Evolutionary conservation across 768 basidiomycete genomes (phyloP).

Genomic region (Rhodotorula diobovata): DNA sequence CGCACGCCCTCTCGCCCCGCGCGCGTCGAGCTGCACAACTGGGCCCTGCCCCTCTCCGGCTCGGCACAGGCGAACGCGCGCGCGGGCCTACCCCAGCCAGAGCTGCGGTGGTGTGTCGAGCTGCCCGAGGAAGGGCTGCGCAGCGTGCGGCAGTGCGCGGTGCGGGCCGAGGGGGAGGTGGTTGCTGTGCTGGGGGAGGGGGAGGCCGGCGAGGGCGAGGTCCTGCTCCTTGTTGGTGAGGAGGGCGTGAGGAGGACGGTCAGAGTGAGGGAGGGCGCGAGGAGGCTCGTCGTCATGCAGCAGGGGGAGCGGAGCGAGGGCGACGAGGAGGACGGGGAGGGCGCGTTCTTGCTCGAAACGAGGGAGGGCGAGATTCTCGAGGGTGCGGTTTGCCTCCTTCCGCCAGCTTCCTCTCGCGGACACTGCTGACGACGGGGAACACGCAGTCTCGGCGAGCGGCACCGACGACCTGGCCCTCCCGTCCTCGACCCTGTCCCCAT

Average conservation of each 20-base stretch:
- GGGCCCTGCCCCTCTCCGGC: conserved; percentile 50
- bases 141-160: conserved; percentile 24
- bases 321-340: conserved; percentile 1
- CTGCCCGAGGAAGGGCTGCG: neutral
- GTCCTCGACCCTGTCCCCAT: conserved; percentile 45
- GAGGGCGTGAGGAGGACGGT: conserved; percentile 10
- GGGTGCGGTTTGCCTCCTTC: conserved; percentile 31
- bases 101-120: neutral
- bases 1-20: conserved; percentile 53
- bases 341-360: conserved; percentile 35
- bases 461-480: conserved; percentile 39
- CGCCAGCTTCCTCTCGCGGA: too few relatives aligned
- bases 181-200: conserved; percentile 33
- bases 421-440: neutral
- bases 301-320: conserved; percentile 5
- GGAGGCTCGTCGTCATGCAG: conserved; percentile 28
- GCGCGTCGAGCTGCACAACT: conserved; percentile 63
- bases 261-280: conserved; percentile 27
- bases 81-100: conserved; percentile 14
- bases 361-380: conserved; percentile 39
- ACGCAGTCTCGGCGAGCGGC: neutral
- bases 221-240: conserved; percentile 11
- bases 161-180: neutral
- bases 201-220: conserved; percentile 28
- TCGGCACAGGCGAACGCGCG: conserved; percentile 14